Percentiles rank a stretch among this genome's conserved stretches.
phyloP scores from a whole-genome alignment of 805 yeast genomes.

The Teunomyces panamensis region DNA sequence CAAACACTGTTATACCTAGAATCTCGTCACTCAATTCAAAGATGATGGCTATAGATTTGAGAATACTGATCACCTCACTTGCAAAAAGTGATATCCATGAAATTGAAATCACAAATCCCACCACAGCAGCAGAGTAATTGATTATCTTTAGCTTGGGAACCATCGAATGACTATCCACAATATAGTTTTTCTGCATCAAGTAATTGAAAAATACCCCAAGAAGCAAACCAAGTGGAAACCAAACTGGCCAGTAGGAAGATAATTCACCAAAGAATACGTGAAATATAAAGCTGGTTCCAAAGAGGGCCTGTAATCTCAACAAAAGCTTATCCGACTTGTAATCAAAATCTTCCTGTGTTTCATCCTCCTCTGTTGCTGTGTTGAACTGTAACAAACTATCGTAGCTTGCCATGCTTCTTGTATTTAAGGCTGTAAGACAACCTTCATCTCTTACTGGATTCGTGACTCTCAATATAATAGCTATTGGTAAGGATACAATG shows the following conservation, averaged over 20 bases:
- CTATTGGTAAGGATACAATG: constrained; percentile 20
- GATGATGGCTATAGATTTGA: constrained; percentile 59
- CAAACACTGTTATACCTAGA: constrained; percentile 83
- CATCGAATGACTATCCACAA: background rate
- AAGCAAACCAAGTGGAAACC: constrained; percentile 11
- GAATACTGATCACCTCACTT: constrained; percentile 60
- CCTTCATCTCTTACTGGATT: constrained; percentile 33
- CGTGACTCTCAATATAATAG: constrained; percentile 24
- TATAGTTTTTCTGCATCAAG: constrained; percentile 7
- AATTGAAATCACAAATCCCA: constrained; percentile 68
- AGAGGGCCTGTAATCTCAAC: constrained; percentile 26
- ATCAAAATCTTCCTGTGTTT: constrained; percentile 10
- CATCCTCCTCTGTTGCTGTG: constrained; percentile 2
- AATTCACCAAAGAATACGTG: constrained; percentile 10
- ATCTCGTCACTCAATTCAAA: constrained; percentile 70
- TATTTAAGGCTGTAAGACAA: constrained; percentile 3
- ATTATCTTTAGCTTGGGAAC: constrained; percentile 8
- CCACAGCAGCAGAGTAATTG: constrained; percentile 29
- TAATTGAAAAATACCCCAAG: constrained; percentile 6
- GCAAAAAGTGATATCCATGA: constrained; percentile 70
- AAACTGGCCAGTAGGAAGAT: constrained; percentile 9
- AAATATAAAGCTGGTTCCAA: constrained; percentile 25
- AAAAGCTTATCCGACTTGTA: constrained; percentile 17
- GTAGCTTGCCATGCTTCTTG: constrained; percentile 1
- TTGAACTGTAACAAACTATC: constrained; percentile 1